These are phyloP conservation scores for Diphasiastrum complanatum DNA, from an alignment of 83 land plant genomes.

Conservation along the genomic window DNA sequence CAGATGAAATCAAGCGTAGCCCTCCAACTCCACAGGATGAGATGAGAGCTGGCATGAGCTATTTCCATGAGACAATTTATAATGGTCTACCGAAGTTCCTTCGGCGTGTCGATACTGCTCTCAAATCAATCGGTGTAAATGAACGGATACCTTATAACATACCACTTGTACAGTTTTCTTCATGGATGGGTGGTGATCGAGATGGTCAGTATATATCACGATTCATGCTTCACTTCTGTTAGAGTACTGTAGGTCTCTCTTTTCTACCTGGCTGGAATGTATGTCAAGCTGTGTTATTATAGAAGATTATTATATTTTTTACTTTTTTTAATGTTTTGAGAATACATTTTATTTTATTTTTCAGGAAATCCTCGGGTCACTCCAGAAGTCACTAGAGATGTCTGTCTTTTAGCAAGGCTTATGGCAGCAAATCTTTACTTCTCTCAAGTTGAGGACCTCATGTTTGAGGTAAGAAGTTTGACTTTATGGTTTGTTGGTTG, in stretches of 20 bases:
- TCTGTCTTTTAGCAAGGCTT: conserved; percentile 85
- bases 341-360: conserved; percentile 6
- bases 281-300: background rate
- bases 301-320: conserved; percentile 1
- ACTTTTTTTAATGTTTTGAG: background rate
- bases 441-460: conserved; percentile 85
- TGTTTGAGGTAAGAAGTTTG: conserved; percentile 70
- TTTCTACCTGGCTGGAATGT: background rate
- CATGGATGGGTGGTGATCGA: conserved; percentile 99
- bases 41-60: conserved; percentile 98
- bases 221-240: too few relatives aligned
- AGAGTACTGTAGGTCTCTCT: too few relatives aligned
- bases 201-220: conserved; percentile 55
- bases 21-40: conserved; percentile 98
- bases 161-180: conserved; percentile 93
- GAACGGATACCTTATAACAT: conserved; percentile 92
- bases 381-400: conserved; percentile 92
- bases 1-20: conserved; percentile 90
- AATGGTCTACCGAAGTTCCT: conserved; percentile 87
- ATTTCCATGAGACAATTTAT: conserved; percentile 96
- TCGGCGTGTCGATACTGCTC: conserved; percentile 86
- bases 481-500: background rate
- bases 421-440: conserved; percentile 88
- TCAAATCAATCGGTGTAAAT: conserved; percentile 76
- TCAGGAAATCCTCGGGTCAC: conserved; percentile 91